A percentile compares a stretch with the other conserved stretches of the same genome.
These are phyloP conservation scores for Penicillium manginii DNA, from an alignment of 495 filamentous ascomycete genomes.

Conservation along the genomic window DNA sequence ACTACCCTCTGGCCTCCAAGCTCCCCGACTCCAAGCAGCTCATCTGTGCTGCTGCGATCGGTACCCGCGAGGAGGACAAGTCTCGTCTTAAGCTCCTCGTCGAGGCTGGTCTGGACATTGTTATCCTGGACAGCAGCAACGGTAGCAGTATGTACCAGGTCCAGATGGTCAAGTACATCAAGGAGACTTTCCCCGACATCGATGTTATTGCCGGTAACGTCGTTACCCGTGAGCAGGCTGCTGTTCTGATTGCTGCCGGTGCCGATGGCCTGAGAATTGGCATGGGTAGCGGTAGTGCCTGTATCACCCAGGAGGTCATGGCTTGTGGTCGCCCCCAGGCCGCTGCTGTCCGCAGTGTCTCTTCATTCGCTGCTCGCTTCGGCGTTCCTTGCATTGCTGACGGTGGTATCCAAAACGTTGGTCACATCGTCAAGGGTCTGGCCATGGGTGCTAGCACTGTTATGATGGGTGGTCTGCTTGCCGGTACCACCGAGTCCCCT, in stretches of 20 bases:
- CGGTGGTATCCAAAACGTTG: conserved; percentile 96
- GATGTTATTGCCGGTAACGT: conserved; percentile 99
- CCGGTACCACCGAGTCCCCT: conserved; percentile 95
- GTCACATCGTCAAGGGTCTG: conserved; percentile 98
- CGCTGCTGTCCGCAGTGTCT: conserved; percentile 85
- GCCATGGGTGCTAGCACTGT: conserved; percentile 92
- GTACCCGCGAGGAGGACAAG: conserved; percentile 92
- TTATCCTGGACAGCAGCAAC: conserved; percentile 92
- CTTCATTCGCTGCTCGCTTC: conserved; percentile 85
- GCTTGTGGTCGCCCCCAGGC: conserved; percentile 96
- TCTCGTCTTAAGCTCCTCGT: conserved; percentile 81
- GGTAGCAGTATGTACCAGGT: conserved; percentile 97
- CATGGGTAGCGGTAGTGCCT: conserved; percentile 97
- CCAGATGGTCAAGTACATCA: conserved; percentile 95
- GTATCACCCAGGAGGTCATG: conserved; percentile 99
- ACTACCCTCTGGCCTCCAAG: conserved; percentile 97
- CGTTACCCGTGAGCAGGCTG: conserved; percentile 93
- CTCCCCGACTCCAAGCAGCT: conserved; percentile 97
- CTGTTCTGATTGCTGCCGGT: conserved; percentile 87
- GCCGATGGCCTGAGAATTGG: conserved; percentile 97
- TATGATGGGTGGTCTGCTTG: conserved; percentile 99
- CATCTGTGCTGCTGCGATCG: conserved; percentile 92
- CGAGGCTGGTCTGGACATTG: conserved; percentile 94
- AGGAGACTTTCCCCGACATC: conserved; percentile 78
- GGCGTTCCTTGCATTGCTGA: conserved; percentile 98